Base-by-base conservation (phyloP, 2,329 filamentous ascomycete species). In the Aspergillus hiratsukae region DNA sequence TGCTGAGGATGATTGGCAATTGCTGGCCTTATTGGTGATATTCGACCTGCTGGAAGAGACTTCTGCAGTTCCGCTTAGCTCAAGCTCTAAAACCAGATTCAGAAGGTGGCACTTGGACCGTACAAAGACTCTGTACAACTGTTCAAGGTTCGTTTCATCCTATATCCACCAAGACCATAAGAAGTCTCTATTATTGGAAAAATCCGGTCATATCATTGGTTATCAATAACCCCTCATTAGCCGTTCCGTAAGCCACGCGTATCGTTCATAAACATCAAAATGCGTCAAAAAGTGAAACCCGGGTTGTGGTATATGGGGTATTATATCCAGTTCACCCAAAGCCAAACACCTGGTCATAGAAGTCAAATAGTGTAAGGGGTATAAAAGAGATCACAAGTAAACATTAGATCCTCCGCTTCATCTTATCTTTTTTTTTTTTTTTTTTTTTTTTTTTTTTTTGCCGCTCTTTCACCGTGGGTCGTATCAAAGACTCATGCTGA, bases 301-400 rank as follows among this genome's bases (percentile, higher is more conserved):
- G 9, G 54, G 54, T 52, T 51, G 46, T 58, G 51, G 46, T 56
- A 55, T 53, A 51, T 48, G 51, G 58, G 54, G 53, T 56, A 60
- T 60, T 54, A 59, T 54, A 48, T 46, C 51, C 51, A 53, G 21
- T 49, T 49, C 41, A 53, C 43, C 50, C 41, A 52, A 54, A 49
- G 40, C 43, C 28, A 52, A 54, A 57, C 46, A 59, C 52, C 51
- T 57, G 57, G 48, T 55, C 41, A 51, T 53, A 55, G 45, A 58
- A 61, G 58, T 49, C 56, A 56, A 62, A 60, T 52, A 57, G 55
- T 59, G 55, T 64, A 58, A 40, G 59, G 64, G 64, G 61, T 65
- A 64, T 65, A 66, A 58, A 58, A 63, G 59, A 60, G 62, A 55
- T 58, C 54, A 59, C 53, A 54, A 58, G 49, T 45, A 58, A 62